These are phyloP conservation scores for Kwoniella sp. DNA, from an alignment of 768 basidiomycete species.

Conservation along the genomic window DNA sequence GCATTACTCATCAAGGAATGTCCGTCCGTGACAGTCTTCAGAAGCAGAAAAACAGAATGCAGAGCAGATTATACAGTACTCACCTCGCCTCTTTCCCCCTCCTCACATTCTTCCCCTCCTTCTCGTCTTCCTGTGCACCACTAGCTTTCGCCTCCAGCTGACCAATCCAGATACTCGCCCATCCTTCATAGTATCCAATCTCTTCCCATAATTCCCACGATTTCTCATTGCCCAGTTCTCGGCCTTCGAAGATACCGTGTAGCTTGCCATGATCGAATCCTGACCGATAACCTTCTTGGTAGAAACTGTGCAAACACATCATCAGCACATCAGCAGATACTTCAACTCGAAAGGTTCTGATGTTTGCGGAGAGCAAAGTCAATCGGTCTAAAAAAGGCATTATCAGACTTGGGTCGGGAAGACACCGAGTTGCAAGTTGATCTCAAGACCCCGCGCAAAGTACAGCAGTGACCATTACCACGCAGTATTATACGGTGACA, in stretches of 20 bases:
- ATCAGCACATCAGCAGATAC: no score
- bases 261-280: slow-evolving; percentile 83
- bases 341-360: no score
- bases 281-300: slow-evolving; percentile 71
- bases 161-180: slow-evolving; percentile 66
- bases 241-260: slow-evolving; percentile 87
- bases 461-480: no score
- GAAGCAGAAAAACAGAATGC: no score
- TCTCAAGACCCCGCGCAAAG: no score
- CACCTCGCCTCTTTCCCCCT: slow-evolving; percentile 55
- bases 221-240: slow-evolving; percentile 82
- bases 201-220: slow-evolving; percentile 98
- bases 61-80: not conserved
- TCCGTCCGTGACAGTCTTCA: not conserved
- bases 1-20: no score
- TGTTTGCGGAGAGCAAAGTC: no score
- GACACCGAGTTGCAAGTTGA: no score
- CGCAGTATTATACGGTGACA: no score
- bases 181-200: slow-evolving; percentile 88
- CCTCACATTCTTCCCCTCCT: not conserved
- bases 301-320: slow-evolving; percentile 65
- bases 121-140: not conserved
- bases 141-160: slow-evolving; percentile 10
- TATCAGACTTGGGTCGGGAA: no score
- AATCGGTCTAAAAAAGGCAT: no score